Evolutionary conservation across 192 early-diverging fungal species (phyloP).

Genomic region (Mortierella hygrophila): DNA sequence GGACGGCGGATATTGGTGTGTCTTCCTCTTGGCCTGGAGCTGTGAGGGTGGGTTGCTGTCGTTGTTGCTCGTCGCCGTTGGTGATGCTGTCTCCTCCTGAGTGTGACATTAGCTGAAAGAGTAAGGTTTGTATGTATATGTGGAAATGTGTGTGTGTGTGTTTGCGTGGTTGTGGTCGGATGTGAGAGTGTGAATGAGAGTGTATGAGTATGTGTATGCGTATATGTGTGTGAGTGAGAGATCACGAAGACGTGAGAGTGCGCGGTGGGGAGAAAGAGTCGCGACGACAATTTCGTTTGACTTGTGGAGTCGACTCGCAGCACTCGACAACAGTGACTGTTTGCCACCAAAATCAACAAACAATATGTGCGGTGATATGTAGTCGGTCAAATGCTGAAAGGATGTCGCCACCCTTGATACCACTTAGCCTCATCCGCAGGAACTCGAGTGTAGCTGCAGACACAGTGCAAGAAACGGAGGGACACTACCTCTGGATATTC

Average conservation of each 20-base stretch:
- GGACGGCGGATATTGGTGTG: neutral
- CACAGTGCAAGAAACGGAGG: neutral
- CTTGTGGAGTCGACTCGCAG: neutral
- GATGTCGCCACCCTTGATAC: no score
- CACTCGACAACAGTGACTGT: conserved; percentile 5
- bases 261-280: neutral
- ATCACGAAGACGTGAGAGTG: neutral
- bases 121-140: neutral
- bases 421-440: no score
- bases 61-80: neutral
- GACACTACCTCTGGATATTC: no score
- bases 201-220: neutral
- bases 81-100: neutral
- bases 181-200: neutral
- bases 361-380: neutral
- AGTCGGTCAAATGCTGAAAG: no score
- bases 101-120: conserved; percentile 7
- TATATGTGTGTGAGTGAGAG: neutral
- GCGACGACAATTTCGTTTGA: neutral
- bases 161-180: neutral
- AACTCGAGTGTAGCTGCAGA: neutral
- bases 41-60: neutral
- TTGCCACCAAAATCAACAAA: neutral
- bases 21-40: neutral
- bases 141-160: neutral